Conservation (phyloP, 108 stramenopile species). For the Cylindrotheca fusiformis region DNA sequence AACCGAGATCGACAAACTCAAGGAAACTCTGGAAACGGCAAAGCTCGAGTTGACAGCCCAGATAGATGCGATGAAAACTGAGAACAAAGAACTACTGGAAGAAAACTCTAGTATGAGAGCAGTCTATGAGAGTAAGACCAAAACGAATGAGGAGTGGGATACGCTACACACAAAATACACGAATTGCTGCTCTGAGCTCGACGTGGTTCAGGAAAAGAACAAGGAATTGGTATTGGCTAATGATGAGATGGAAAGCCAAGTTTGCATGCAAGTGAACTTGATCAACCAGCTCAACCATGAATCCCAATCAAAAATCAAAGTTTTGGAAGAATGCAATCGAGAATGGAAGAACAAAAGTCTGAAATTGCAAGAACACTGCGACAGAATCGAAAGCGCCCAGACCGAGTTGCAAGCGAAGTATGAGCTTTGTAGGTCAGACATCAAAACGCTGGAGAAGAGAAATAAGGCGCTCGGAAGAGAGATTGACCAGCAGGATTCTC, state of each 20-base stretch:
- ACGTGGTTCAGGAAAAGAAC: background rate
- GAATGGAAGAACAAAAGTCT: background rate
- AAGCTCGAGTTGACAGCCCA: background rate
- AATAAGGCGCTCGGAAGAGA: background rate
- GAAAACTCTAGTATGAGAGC: background rate
- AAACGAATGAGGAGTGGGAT: background rate
- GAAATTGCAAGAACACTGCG: background rate
- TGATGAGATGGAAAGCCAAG: background rate
- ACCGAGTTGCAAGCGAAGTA: background rate
- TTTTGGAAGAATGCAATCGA: background rate
- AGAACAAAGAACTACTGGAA: background rate
- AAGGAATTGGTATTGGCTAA: background rate
- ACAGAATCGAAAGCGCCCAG: background rate
- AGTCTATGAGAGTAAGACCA: background rate
- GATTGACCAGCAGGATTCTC: background rate
- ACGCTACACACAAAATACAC: background rate
- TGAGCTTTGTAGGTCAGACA: background rate
- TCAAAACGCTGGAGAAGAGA: background rate
- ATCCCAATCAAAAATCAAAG: background rate
- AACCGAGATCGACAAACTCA: background rate
- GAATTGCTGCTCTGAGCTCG: background rate
- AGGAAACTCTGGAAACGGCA: background rate
- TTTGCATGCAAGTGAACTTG: background rate
- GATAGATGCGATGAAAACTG: background rate
- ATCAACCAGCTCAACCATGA: background rate